Percentiles rank a stretch among this genome's conserved stretches.
Evolutionary conservation across 2,329 filamentous ascomycete species (phyloP).

Genomic region (Byssothecium circinans): DNA sequence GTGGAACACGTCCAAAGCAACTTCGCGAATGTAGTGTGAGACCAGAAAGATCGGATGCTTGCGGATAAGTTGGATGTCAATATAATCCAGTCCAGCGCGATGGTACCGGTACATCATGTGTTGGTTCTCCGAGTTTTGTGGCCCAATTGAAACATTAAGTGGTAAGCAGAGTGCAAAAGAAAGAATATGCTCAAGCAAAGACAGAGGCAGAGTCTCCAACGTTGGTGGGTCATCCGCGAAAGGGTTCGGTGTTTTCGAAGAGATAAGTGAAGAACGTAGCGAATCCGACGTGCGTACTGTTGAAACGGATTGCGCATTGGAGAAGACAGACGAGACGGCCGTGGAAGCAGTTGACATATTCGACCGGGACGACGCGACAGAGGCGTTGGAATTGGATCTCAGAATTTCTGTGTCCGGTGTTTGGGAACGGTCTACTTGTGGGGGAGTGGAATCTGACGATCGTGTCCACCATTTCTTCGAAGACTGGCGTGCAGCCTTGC

Average conservation of each 20-base stretch:
- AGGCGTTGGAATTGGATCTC: slow-evolving; percentile 13
- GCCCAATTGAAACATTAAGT: slow-evolving; percentile 18
- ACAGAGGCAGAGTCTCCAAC: slow-evolving; percentile 16
- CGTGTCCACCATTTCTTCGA: slow-evolving; percentile 13
- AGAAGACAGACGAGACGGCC: slow-evolving; percentile 13
- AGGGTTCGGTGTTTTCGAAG: not conserved
- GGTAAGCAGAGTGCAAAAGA: slow-evolving; percentile 21
- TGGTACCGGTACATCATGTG: slow-evolving; percentile 22
- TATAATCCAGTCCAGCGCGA: slow-evolving; percentile 18
- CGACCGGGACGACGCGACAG: slow-evolving; percentile 4
- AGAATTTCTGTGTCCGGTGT: slow-evolving; percentile 3
- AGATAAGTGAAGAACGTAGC: slow-evolving; percentile 5
- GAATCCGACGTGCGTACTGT: slow-evolving; percentile 4
- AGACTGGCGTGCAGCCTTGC: slow-evolving; percentile 2
- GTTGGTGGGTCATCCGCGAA: not conserved
- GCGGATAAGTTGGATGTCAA: slow-evolving; percentile 23
- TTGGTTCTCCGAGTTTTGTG: slow-evolving; percentile 8
- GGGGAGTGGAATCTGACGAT: not conserved
- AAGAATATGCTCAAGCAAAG: slow-evolving; percentile 23
- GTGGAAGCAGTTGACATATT: slow-evolving; percentile 12
- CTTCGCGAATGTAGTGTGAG: slow-evolving; percentile 16
- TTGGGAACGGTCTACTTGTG: slow-evolving; percentile 1
- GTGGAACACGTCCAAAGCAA: slow-evolving; percentile 21
- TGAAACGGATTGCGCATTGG: slow-evolving; percentile 5
- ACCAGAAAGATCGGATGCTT: slow-evolving; percentile 21